Evolutionary conservation across 1,139 yeast species (phyloP).

Genomic region (Yamadazyma buinensis): DNA sequence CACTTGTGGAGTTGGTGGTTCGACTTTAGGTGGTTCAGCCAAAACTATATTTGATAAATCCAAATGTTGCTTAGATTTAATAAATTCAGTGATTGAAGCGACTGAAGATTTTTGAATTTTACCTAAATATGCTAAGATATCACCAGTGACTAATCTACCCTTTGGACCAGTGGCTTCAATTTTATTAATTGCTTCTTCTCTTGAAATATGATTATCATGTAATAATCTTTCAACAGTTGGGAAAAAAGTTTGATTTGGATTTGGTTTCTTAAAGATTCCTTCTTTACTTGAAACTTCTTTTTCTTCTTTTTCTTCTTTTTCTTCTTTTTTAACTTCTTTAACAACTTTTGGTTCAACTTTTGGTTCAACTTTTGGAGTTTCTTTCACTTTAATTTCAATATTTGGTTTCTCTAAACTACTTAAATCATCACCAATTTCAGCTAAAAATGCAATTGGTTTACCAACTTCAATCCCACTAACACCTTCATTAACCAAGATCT

Average conservation of each 20-base stretch:
- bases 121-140: slow-evolving; percentile 81
- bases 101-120: slow-evolving; percentile 48
- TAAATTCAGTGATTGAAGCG: slow-evolving; percentile 48
- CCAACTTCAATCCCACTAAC: slow-evolving; percentile 83
- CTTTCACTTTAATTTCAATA: slow-evolving; percentile 17
- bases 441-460: slow-evolving; percentile 78
- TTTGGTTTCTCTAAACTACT: slow-evolving; percentile 58
- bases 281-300: not conserved
- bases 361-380: slow-evolving; percentile 16
- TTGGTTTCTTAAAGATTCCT: slow-evolving; percentile 40
- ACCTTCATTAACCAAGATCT: slow-evolving; percentile 69
- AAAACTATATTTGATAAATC: slow-evolving; percentile 72
- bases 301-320: slow-evolving; percentile 8
- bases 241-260: slow-evolving; percentile 61
- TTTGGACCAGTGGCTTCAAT: slow-evolving; percentile 86
- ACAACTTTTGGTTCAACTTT: slow-evolving; percentile 9
- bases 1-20: slow-evolving; percentile 5
- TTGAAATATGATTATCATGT: slow-evolving; percentile 56
- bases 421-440: slow-evolving; percentile 85
- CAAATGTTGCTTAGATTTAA: slow-evolving; percentile 59
- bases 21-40: slow-evolving; percentile 31
- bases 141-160: slow-evolving; percentile 87
- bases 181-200: slow-evolving; percentile 63
- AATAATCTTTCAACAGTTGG: slow-evolving; percentile 80
- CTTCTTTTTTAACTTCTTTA: slow-evolving; percentile 13